These are phyloP conservation scores for Atalantia buxifolia DNA, from an alignment of 345 rosid genomes.

Conservation along the genomic window DNA sequence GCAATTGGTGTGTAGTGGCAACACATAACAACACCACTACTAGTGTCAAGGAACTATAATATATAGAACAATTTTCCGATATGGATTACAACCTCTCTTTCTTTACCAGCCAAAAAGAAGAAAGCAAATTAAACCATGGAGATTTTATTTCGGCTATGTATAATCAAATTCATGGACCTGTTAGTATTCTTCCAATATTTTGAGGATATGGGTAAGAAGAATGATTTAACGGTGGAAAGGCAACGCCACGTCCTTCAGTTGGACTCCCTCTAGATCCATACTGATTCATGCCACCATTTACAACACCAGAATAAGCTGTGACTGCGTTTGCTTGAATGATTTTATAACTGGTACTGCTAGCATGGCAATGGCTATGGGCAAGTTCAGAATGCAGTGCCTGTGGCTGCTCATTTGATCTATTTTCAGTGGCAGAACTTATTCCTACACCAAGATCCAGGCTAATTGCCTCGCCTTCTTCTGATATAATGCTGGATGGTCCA, in stretches of 20 bases:
- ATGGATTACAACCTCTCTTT: conserved; percentile 18
- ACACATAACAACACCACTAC: conserved; percentile 17
- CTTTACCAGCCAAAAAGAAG: conserved; percentile 17
- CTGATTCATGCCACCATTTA: conserved; percentile 52
- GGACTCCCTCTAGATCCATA: conserved; percentile 52
- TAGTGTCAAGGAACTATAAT: conserved; percentile 6
- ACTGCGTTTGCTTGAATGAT: conserved; percentile 46
- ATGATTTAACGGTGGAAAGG: conserved; percentile 46
- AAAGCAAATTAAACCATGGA: conserved; percentile 10
- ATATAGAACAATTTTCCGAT: conserved; percentile 12
- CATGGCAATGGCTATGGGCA: conserved; percentile 34
- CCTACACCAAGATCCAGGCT: conserved; percentile 99
- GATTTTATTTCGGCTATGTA: conserved; percentile 14
- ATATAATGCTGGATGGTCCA: conserved; percentile 48
- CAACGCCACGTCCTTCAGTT: conserved; percentile 40
- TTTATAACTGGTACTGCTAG: conserved; percentile 47
- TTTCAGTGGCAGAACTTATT: conserved; percentile 50
- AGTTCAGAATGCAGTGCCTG: conserved; percentile 37
- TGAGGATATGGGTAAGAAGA: conserved; percentile 75
- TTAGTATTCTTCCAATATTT: conserved; percentile 68
- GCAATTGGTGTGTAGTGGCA: not conserved
- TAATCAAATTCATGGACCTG: conserved; percentile 55
- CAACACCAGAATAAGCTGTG: conserved; percentile 48
- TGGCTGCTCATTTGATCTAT: conserved; percentile 40
- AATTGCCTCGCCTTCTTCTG: conserved; percentile 55